Evolutionary conservation across 1,284 basidiomycete genomes (phyloP), one percentile per base, ranked within the genome.

Genomic region (Microbotryum intermedium): DNA sequence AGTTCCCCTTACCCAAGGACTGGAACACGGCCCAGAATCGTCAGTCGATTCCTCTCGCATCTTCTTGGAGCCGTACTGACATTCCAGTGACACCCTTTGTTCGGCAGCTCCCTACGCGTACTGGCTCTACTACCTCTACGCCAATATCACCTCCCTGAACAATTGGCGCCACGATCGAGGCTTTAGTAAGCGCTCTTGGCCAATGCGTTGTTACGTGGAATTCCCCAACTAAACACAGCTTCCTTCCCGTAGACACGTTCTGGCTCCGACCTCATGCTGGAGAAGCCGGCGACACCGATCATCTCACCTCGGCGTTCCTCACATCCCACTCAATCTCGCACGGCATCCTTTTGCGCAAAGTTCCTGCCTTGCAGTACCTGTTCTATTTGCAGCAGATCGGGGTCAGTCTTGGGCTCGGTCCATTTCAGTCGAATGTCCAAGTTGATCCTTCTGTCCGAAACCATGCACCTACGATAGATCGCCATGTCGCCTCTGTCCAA

Each of bases 401-500:
- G 8, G 66, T 67, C 13, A 50, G 57, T 43, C 21, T 7, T 18
- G 16, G 11, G 11, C 5, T 28, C 1, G 48, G 11, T 42, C 23
- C 3, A 26, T n/a, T 23, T 21, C 4, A 26, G 9, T 2, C n/a
- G 21, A 1, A 16, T 26, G 23, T 10, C 55, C 0, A 39, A 23
- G 10, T 6, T 11, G 28, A n/a, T 20, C 5, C 29, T 23, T 6
- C n/a, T 6, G 13, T 8, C 2, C 6, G n/a, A 6, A 20, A 39
- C 11, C 8, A 11, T 18, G 21, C 58, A 70, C 71, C 60, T 62
- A 72, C 52, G 11, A 13, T 51, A 67, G 66, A 82, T 99, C 21
- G 94, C 95, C 7, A 99, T 98, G 95, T 93, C 89, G 71, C 95
- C 95, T 0, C 77, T 99, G 48, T 92, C 88, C 74, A 99, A 99